Percentiles rank a stretch among this genome's conserved stretches.
These are phyloP conservation scores for Chalaropsis thielavioides DNA, from an alignment of 2,329 filamentous ascomycete genomes.

Conservation along the genomic window DNA sequence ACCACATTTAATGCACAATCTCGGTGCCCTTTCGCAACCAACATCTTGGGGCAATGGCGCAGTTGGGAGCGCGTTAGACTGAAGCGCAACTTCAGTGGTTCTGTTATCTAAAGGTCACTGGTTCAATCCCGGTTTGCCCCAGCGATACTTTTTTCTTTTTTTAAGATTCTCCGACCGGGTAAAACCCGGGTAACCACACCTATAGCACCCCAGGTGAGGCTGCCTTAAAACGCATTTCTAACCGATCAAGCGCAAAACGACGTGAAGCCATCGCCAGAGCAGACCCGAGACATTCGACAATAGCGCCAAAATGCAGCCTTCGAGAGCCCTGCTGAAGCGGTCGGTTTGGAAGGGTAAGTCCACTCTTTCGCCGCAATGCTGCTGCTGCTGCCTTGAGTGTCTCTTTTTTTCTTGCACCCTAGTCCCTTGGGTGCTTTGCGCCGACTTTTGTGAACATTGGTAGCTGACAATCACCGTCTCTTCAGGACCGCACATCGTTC, in stretches of 20 bases:
- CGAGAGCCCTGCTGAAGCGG: constrained; percentile 52
- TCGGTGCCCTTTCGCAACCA: not conserved
- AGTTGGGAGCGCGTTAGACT: constrained; percentile 17
- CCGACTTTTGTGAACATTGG: not conserved
- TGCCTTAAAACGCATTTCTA: not conserved
- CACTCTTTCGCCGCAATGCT: not conserved
- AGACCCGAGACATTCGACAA: not conserved
- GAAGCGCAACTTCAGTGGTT: constrained; percentile 12
- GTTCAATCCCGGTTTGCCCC: constrained; percentile 17
- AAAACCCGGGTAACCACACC: not conserved
- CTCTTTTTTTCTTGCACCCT: too few species aligned
- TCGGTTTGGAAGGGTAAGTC: constrained; percentile 75
- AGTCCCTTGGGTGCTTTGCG: not conserved
- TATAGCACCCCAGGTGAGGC: not conserved
- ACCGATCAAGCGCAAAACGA: not conserved
- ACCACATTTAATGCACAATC: not conserved
- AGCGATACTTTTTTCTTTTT: constrained; percentile 4
- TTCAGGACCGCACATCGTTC: constrained; percentile 38
- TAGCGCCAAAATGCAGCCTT: constrained; percentile 46
- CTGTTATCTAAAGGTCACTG: constrained; percentile 14
- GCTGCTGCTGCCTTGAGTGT: too few species aligned
- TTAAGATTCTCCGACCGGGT: not conserved
- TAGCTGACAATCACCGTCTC: constrained; percentile 18
- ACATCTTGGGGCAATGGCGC: constrained; percentile 11
- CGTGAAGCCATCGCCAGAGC: not conserved